Conservation (phyloP, 495 filamentous ascomycete genomes). For the Penicillium parvum region DNA sequence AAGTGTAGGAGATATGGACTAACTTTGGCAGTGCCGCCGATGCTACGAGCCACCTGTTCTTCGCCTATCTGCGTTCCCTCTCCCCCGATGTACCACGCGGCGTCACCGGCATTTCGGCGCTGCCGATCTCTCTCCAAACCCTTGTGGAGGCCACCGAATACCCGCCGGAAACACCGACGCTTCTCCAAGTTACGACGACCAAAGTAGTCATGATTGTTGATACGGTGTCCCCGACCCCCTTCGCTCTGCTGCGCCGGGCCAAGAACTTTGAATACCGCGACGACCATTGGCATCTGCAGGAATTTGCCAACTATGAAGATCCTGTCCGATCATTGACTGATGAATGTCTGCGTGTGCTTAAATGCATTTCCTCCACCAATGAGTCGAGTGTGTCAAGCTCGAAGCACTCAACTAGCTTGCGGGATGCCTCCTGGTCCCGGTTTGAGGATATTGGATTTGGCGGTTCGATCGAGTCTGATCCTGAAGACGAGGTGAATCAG, state of each 20-base stretch:
- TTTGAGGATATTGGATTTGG: slow-evolving; percentile 96
- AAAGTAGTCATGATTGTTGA: slow-evolving; percentile 97
- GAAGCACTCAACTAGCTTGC: slow-evolving; percentile 64
- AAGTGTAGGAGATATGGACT: slow-evolving; percentile 13
- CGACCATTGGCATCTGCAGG: slow-evolving; percentile 73
- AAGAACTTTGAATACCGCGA: slow-evolving; percentile 95
- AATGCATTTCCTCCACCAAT: slow-evolving; percentile 81
- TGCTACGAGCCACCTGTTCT: slow-evolving; percentile 94
- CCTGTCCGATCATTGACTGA: slow-evolving; percentile 84
- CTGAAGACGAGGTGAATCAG: slow-evolving; percentile 55
- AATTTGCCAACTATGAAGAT: slow-evolving; percentile 85
- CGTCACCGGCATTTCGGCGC: slow-evolving; percentile 68
- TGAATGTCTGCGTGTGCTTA: slow-evolving; percentile 86
- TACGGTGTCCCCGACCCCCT: slow-evolving; percentile 90
- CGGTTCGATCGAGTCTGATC: slow-evolving; percentile 63
- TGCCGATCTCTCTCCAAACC: slow-evolving; percentile 87
- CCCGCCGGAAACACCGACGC: slow-evolving; percentile 72
- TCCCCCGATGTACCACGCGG: slow-evolving; percentile 69
- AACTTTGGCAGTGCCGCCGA: slow-evolving; percentile 68
- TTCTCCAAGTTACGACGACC: slow-evolving; percentile 75
- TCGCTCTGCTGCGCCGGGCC: slow-evolving; percentile 82
- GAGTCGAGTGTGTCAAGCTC: slow-evolving; percentile 67
- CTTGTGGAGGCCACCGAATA: slow-evolving; percentile 92
- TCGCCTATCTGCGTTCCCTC: slow-evolving; percentile 89
- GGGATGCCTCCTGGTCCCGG: slow-evolving; percentile 89